Base-by-base conservation (phyloP, 345 rosid species). In the Mallotus nudiflorus region DNA sequence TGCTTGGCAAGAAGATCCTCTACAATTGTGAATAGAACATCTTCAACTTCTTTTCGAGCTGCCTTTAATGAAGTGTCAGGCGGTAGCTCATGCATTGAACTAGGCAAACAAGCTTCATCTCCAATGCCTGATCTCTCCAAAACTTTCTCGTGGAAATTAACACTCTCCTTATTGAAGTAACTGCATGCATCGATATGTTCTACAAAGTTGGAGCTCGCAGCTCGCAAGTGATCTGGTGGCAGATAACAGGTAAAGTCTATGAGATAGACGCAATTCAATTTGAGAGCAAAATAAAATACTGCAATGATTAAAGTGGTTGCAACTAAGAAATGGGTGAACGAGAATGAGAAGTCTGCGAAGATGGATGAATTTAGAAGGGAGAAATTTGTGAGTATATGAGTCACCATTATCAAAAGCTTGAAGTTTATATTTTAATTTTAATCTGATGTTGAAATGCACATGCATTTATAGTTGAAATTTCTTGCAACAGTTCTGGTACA, bases 61-160 rank as follows among this genome's bases (percentile, higher is more conserved):
- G 71, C 40, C 1, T 62, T 48, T 27, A 85, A 53, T 49, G 84
- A 66, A 64, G 44, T 5, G 19, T 70, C 64, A 4, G 73, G 62
- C 33, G 87, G 89, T 20, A 88, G 25, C 85, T 81, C 77, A 11
- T 82, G 93, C 20, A 85, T 20, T 9, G 81, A 14, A 18, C 11
- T 27, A 20, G 91, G 86, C 2, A 82, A 70, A 25, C 84, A 69
- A 1, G 91, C 82, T 71, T 85, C 90, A 51, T 80, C 79, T n/a
- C 92, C 84, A 12, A 88, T 77, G 15, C 90, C 96, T 25, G 89
- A 84, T 62, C 83, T 74, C 67, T 88, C 82, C 67, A 75, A 9
- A 45, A 87, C 76, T 72, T 78, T 90, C 1, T 11, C 70, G 40
- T 78, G 89, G 66, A 88, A 87, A 44, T 82, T 80, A 14, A 73